These are phyloP conservation scores for Lanmaoa pseudosensibilis DNA, from an alignment of 768 basidiomycete genomes.

Conservation along the genomic window DNA sequence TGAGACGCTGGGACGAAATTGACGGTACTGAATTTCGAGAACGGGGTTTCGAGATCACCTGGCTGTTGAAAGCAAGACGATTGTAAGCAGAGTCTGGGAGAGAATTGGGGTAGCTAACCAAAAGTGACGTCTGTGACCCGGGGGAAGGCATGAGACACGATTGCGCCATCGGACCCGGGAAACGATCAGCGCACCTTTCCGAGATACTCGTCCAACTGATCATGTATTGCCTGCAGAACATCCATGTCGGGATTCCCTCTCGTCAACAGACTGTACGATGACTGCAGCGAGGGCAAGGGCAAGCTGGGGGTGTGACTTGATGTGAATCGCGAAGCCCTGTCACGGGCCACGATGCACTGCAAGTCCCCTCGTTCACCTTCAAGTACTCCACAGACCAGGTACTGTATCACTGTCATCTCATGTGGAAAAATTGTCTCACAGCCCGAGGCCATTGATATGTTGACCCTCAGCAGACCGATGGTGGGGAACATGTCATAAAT, in stretches of 20 bases:
- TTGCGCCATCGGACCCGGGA: slow-evolving; percentile 30
- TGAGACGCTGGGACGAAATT: slow-evolving; percentile 13
- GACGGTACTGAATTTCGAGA: slow-evolving; percentile 7
- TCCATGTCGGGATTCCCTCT: slow-evolving; percentile 12
- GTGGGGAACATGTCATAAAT: background rate
- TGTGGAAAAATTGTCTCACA: slow-evolving; percentile 1
- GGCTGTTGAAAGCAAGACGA: slow-evolving; percentile 5
- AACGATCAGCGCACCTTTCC: slow-evolving; percentile 19
- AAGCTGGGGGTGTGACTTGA: background rate
- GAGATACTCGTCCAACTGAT: slow-evolving; percentile 22
- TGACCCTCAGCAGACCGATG: background rate
- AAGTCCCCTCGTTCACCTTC: background rate
- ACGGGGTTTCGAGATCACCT: slow-evolving; percentile 20
- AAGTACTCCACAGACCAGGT: background rate
- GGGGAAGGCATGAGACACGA: slow-evolving; percentile 30
- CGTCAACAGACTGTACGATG: background rate
- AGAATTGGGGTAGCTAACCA: slow-evolving; percentile 13
- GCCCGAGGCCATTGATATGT: too few relatives aligned
- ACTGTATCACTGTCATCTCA: background rate
- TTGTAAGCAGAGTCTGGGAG: background rate
- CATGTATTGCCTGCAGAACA: slow-evolving; percentile 12
- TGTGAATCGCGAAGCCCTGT: background rate
- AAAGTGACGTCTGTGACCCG: slow-evolving; percentile 15
- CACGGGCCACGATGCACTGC: slow-evolving; percentile 9
- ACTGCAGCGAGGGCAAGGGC: background rate